Conservation (phyloP, 768 basidiomycete genomes). For the Tremella mesenterica region DNA sequence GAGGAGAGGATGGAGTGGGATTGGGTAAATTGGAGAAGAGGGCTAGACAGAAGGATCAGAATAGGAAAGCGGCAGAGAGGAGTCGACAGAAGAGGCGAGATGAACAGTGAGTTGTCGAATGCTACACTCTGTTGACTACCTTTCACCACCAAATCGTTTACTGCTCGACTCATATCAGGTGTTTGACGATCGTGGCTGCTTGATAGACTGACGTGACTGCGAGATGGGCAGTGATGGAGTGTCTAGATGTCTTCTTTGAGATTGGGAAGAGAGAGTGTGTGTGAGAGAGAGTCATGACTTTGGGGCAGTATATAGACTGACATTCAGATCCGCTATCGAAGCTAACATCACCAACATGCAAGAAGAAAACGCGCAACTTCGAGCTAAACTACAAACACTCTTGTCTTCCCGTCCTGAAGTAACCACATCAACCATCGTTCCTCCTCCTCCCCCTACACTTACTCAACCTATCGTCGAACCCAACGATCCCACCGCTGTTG, state of each 20-base stretch:
- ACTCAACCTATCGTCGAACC: not conserved
- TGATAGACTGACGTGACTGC: no score
- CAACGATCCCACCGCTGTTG: slow-evolving; percentile 3
- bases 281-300: not conserved
- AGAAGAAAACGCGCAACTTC: slow-evolving; percentile 35
- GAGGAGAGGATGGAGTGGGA: not conserved
- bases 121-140: no score
- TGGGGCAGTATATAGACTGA: no score
- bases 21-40: slow-evolving; percentile 29
- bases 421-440: not conserved
- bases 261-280: not conserved
- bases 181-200: no score
- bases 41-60: slow-evolving; percentile 28
- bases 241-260: not conserved
- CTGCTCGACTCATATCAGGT: no score
- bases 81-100: slow-evolving; percentile 35
- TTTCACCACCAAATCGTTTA: no score
- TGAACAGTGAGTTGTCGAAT: slow-evolving; percentile 26
- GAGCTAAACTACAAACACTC: slow-evolving; percentile 23
- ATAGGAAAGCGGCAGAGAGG: slow-evolving; percentile 37
- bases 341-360: slow-evolving; percentile 25
- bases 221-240: no score
- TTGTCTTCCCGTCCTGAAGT: slow-evolving; percentile 6
- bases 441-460: not conserved
- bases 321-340: slow-evolving; percentile 23